Evolutionary conservation across 345 rosid genomes (phyloP), one percentile per base, ranked within the genome.

Genomic region (Kandelia obovata): DNA sequence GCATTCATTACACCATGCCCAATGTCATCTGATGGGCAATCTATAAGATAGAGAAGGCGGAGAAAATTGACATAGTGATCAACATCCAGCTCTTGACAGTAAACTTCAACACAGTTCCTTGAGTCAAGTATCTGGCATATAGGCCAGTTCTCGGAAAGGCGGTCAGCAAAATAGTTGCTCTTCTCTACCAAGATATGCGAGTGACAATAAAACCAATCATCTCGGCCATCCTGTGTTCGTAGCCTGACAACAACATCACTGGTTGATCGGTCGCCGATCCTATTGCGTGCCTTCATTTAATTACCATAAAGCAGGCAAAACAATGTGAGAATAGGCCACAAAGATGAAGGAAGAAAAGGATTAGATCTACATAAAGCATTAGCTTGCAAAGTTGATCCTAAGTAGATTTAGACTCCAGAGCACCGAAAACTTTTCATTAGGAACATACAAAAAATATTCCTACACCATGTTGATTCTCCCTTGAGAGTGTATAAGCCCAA

Each of bases 51-150:
- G 35, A 89, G 87, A 57, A 95, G 84, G 64, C 97, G 86, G 7
- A 89, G 86, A 77, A 88, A 73, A 76, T 83, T 89, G 78, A 89
- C 90, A 78, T 87, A 80, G 76, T 83, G 85, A 78, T 94, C 92
- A 78, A 89, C 78, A 21, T 88, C 88, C 53, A 83, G 77, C 65
- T 91, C 96, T 76, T 83, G 86, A 66, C 97, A 94, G 72, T 82
- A 71, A 63, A 94, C 92, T 75, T 91, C 97, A 21, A 94, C 95
- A 61, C 98, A 91, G 71, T 80, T 86, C 35, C 95, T 91, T 1
- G 95, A 89, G 77, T 94, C 97, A 70, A 94, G 83, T 70, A 91
- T 91, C 86, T 93, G 96, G 77, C 91, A 91, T 28, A 96, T 91
- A 26, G 97, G 97, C 98, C 98, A 89, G 70, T 79, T 81, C 64